Percentiles rank a stretch among this genome's conserved stretches.
phyloP scores from a whole-genome alignment of 176 grass and related monocot genomes.

The barley (Hordeum vulgare) region MorexV3_pseudomolecules_assembly NC_058519.1:569048289-569048788 shows the following conservation, averaged over 20 bases:
- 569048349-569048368: background rate
- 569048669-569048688: constrained; percentile 84
- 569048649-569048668: constrained; percentile 79
- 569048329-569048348: background rate
- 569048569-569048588: constrained; percentile 66
- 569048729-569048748: constrained; percentile 76
- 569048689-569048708: constrained; percentile 94
- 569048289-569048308: background rate
- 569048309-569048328: background rate
- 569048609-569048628: constrained; percentile 65
- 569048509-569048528: constrained; percentile 85
- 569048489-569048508: constrained; percentile 41
- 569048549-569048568: constrained; percentile 96
- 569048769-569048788: constrained; percentile 51
- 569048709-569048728: constrained; percentile 77
- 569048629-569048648: constrained; percentile 91
- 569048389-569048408: background rate
- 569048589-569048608: constrained; percentile 71
- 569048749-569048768: constrained; percentile 65
- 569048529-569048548: constrained; percentile 85
- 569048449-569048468: constrained; percentile 7
- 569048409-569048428: background rate
- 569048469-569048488: constrained; percentile 19
- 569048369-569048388: background rate
- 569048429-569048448: background rate